Base-by-base conservation (phyloP, 306 rosid species). In the Prunus padus region DNA sequence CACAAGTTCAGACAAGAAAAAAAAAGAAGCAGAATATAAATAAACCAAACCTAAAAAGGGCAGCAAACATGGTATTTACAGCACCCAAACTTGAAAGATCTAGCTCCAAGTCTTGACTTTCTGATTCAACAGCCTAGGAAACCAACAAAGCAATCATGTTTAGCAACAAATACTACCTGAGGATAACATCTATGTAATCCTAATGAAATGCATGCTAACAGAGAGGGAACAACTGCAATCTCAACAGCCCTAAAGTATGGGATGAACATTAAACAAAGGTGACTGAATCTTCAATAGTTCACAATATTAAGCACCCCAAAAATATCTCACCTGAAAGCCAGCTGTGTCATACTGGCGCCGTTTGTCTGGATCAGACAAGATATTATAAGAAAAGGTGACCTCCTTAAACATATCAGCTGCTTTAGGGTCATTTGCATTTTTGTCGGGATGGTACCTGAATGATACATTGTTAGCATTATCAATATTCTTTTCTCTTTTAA, bases 11-110 rank as follows among this genome's bases (percentile, higher is more conserved):
- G 30, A 47, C 44, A 44, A 72, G 37, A 65, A 37, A 19, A 51
- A 11, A 20, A 15, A 18, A 31, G 2, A 46, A 63, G 30, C 66
- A 42, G 19, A 50, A 56, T 62, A 78, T 26, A 56, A 75, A 65
- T 72, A 61, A 75, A 87, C 89, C 95, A 83, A 71, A 92, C 98
- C 97, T 90, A 81, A 96, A 96, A 86, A 96, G 93, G 67, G 99
- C 99, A n/a, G 97, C 99, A 89, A 96, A 92, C 93, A 96, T 92
- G 73, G 99, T 96, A 85, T 96, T 92, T 75, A 96, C 96, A 56
- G 98, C 93, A 61, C 97, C 97, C 84, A 96, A 84, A 87, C 98
- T 96, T 76, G 99, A 96, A 79, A 96, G 99, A 82, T 96, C 99
- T 72, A 96, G 87, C 86, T 96, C 99, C 88, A 96, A 86, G 72